These are phyloP conservation scores for Talaromyces nanjingensis DNA, from an alignment of 495 filamentous ascomycete species.

Conservation along the genomic window DNA sequence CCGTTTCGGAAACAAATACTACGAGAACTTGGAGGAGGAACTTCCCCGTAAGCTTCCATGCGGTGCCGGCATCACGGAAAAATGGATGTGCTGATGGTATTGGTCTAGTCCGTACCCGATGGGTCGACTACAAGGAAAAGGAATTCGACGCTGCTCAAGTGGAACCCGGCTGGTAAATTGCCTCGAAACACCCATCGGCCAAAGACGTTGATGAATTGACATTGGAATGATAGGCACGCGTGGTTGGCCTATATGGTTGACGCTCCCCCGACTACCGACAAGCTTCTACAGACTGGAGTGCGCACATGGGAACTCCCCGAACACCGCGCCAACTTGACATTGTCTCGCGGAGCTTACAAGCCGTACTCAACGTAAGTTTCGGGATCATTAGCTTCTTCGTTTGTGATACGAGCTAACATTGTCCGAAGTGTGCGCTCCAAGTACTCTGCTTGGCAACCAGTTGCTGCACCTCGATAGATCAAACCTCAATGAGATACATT, in stretches of 20 bases:
- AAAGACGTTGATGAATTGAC: background rate
- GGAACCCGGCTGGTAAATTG: conserved; percentile 79
- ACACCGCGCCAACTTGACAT: conserved; percentile 69
- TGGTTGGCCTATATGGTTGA: conserved; percentile 95
- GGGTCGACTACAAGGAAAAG: conserved; percentile 89
- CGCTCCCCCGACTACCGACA: conserved; percentile 73
- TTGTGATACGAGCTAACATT: background rate
- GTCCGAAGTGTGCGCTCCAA: conserved; percentile 31
- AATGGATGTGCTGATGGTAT: conserved; percentile 1
- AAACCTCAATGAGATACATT: conserved; percentile 12
- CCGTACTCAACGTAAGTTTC: conserved; percentile 83
- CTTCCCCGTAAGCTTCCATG: conserved; percentile 65
- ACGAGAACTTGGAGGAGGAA: conserved; percentile 86
- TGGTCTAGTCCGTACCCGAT: conserved; percentile 79
- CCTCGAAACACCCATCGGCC: background rate
- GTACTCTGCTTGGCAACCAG: conserved; percentile 37
- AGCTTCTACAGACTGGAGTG: conserved; percentile 54
- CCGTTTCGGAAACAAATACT: conserved; percentile 94
- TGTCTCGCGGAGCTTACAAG: conserved; percentile 72
- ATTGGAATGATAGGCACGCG: conserved; percentile 58
- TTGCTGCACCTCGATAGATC: conserved; percentile 38
- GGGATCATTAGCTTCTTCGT: background rate
- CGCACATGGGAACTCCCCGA: conserved; percentile 69
- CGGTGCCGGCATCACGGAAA: background rate
- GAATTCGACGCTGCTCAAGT: conserved; percentile 88